Evolutionary conservation across 1,284 basidiomycete genomes (phyloP).

Genomic region (Cystobasidiaceae sp.): DNA sequence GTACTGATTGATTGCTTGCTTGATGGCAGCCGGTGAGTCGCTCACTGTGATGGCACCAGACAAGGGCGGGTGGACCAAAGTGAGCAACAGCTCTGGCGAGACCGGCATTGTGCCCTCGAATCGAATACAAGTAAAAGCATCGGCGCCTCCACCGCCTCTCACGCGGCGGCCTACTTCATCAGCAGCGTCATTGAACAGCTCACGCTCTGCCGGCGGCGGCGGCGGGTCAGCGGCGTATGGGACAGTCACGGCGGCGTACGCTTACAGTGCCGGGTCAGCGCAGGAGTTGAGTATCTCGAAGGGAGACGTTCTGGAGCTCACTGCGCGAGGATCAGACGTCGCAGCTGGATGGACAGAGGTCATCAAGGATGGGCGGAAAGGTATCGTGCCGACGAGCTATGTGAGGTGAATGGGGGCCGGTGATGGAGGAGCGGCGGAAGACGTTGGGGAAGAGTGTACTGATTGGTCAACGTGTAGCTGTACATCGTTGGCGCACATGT

Average conservation of each 20-base stretch:
- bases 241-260: constrained; percentile 19
- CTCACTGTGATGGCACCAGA: constrained; percentile 10
- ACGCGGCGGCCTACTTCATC: constrained; percentile 19
- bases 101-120: constrained; percentile 97
- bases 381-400: constrained; percentile 26
- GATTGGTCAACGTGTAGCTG: no score
- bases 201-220: background rate
- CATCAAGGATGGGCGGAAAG: constrained; percentile 12
- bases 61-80: constrained; percentile 79
- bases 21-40: constrained; percentile 13
- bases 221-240: constrained; percentile 9
- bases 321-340: constrained; percentile 10
- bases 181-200: constrained; percentile 9
- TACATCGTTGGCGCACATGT: no score
- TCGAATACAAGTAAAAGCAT: constrained; percentile 71
- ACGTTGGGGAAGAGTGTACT: no score
- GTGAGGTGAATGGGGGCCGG: constrained; percentile 1
- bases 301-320: constrained; percentile 19
- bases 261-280: constrained; percentile 4
- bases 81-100: constrained; percentile 63
- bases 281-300: constrained; percentile 16
- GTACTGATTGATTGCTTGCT: background rate
- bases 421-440: no score
- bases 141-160: constrained; percentile 19
- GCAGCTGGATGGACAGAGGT: constrained; percentile 27